Base-by-base conservation (phyloP, 352 stramenopile genomes). In the Proteromonas lacertae region DNA sequence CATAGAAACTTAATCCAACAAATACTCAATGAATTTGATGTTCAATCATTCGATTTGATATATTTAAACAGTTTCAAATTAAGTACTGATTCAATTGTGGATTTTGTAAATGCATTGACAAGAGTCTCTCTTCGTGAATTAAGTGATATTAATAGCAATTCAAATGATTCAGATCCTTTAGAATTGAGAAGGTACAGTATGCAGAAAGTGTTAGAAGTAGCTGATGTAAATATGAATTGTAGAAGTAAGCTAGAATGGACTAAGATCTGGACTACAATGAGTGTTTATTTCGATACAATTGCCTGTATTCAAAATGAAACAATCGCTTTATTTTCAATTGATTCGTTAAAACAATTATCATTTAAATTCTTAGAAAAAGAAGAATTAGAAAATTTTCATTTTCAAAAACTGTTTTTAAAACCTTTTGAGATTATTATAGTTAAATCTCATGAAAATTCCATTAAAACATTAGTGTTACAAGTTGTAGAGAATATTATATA, bases 351-450 rank as follows among this genome's bases (percentile, higher is more conserved):
- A 25, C 88, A 99, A 56, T 59, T 98, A n/a, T 93, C 81, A 41
- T 82, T 95, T 50, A 95, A 96, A 51, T 99, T 98, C 51, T 56
- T 97, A 0, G 77, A 93, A 45, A 92, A 92, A 43, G 68, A 84
- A 18, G 88, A 99, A 45, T 62, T 95, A 7, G 71, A 73, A 30
- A 78, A 92, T 43, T 97, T 95, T 46, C 92, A 93, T 55, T 99
- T 98, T 47, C 88, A 98, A 55, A 56, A 81, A 9, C 52, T 93
- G 21, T 97, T 97, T 52, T 62, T 99, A 21, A 66, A 70, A 31
- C 84, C 88, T 13, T 97, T 99, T 48, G 70, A 87, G 48, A 56
- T 74, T 9, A 82, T 90, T 40, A 83, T 90, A 50, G 57, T 60
- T 3, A 28, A 38, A 26, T 41, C 49, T 4, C n/a, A n/a, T n/a